Percentiles rank a stretch among this genome's conserved stretches.
Conservation (phyloP, 805 yeast species). For the Grigorovia transvaalensis region DNA sequence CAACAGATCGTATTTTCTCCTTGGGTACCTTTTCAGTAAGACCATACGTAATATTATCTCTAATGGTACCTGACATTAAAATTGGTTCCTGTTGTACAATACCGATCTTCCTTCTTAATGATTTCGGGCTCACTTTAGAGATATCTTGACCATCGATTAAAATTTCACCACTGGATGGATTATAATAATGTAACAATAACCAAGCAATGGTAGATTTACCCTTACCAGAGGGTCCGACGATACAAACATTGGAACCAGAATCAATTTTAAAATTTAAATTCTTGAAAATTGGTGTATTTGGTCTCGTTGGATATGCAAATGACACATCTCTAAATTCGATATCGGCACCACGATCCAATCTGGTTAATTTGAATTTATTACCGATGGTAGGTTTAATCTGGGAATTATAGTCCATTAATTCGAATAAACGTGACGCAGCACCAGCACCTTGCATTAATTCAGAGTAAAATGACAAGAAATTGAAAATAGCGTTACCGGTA, state of each 20-base stretch:
- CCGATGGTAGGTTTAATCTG: constrained; percentile 61
- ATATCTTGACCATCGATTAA: constrained; percentile 45
- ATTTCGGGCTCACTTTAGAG: constrained; percentile 35
- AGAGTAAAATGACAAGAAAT: constrained; percentile 85
- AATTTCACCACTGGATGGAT: constrained; percentile 38
- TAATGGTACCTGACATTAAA: constrained; percentile 70
- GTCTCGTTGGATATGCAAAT: constrained; percentile 85
- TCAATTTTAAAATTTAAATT: constrained; percentile 39
- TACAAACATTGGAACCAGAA: constrained; percentile 53
- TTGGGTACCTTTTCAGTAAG: constrained; percentile 54
- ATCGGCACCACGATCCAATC: constrained; percentile 25
- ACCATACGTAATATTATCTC: constrained; percentile 71
- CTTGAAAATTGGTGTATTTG: constrained; percentile 46
- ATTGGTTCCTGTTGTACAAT: constrained; percentile 72
- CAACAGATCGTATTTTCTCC: constrained; percentile 35
- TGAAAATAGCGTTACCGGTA: constrained; percentile 83
- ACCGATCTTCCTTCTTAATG: constrained; percentile 49
- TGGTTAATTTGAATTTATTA: constrained; percentile 22
- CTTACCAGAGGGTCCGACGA: constrained; percentile 81
- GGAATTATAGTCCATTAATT: constrained; percentile 69
- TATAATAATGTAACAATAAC: constrained; percentile 48
- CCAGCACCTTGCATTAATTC: constrained; percentile 98
- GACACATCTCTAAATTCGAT: constrained; percentile 57
- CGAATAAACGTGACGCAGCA: constrained; percentile 88
- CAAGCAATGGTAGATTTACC: constrained; percentile 80